These are phyloP conservation scores for Astragalus membranaceus DNA, from an alignment of 306 rosid genomes.

Conservation along the genomic window DNA sequence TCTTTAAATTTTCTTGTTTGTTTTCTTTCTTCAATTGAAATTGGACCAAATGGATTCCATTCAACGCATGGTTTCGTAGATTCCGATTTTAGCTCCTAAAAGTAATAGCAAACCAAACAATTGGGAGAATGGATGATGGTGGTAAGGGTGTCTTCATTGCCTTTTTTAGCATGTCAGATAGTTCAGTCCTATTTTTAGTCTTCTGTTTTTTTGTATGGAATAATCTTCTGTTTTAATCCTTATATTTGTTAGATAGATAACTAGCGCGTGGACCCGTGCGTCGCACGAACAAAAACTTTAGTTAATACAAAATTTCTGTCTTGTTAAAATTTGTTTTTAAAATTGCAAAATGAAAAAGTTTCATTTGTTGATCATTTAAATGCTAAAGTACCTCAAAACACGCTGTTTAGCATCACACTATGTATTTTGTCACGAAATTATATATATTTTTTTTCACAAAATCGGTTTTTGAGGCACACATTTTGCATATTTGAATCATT, in stretches of 20 bases:
- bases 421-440: too few species aligned
- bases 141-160: neutral
- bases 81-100: slow-evolving; percentile 67
- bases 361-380: too few species aligned
- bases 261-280: too few species aligned
- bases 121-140: slow-evolving; percentile 35
- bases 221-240: neutral
- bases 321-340: too few species aligned
- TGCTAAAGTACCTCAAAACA: too few species aligned
- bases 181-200: slow-evolving; percentile 23
- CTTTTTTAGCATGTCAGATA: slow-evolving; percentile 25
- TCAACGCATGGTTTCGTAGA: slow-evolving; percentile 31
- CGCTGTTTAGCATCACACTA: too few species aligned
- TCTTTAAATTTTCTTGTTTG: neutral
- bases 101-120: slow-evolving; percentile 51
- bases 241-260: neutral
- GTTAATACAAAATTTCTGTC: too few species aligned
- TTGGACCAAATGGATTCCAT: slow-evolving; percentile 30
- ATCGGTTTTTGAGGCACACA: too few species aligned
- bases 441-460: too few species aligned
- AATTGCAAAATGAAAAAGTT: too few species aligned
- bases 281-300: too few species aligned
- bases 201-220: neutral
- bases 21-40: slow-evolving; percentile 32
- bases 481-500: too few species aligned